phyloP scores from a whole-genome alignment of 2,329 filamentous ascomycete genomes.

The Aspergillus sclerotialis region DNA sequence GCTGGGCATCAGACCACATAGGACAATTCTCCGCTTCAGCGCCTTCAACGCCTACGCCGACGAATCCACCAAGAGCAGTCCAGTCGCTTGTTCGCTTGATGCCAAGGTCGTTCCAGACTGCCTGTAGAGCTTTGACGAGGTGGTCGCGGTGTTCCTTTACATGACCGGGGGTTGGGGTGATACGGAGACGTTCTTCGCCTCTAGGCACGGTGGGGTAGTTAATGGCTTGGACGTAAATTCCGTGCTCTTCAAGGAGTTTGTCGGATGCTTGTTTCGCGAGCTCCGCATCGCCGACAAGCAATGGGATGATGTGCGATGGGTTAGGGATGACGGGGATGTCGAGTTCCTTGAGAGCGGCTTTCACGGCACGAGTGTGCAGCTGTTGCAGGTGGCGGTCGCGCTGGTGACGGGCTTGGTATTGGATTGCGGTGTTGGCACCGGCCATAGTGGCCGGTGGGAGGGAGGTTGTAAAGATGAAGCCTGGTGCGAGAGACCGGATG shows the following conservation, averaged over 20 bases:
- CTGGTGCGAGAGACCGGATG: constrained; percentile 87
- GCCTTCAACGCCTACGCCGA: constrained; percentile 75
- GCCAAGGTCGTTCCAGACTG: constrained; percentile 78
- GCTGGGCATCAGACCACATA: constrained; percentile 89
- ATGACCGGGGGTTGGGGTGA: constrained; percentile 94
- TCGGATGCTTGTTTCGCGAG: constrained; percentile 88
- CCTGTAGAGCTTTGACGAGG: constrained; percentile 74
- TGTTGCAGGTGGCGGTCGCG: constrained; percentile 90
- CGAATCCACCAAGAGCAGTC: constrained; percentile 85
- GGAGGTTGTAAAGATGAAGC: constrained; percentile 98
- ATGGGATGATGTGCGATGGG: constrained; percentile 89
- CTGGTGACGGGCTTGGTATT: constrained; percentile 81
- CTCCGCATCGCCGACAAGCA: constrained; percentile 90
- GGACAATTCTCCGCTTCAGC: constrained; percentile 54
- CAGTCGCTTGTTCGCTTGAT: constrained; percentile 93
- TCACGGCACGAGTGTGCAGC: constrained; percentile 90
- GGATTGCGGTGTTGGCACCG: constrained; percentile 81
- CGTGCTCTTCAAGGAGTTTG: constrained; percentile 79
- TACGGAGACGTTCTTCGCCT: constrained; percentile 91
- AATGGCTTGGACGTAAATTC: constrained; percentile 97
- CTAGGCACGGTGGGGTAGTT: constrained; percentile 98
- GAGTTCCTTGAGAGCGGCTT: constrained; percentile 67
- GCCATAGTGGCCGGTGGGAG: constrained; percentile 96
- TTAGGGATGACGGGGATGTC: constrained; percentile 98
- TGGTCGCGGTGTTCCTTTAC: constrained; percentile 76